phyloP scores from a whole-genome alignment of 1,139 yeast species.

The Pichia sp. region DNA sequence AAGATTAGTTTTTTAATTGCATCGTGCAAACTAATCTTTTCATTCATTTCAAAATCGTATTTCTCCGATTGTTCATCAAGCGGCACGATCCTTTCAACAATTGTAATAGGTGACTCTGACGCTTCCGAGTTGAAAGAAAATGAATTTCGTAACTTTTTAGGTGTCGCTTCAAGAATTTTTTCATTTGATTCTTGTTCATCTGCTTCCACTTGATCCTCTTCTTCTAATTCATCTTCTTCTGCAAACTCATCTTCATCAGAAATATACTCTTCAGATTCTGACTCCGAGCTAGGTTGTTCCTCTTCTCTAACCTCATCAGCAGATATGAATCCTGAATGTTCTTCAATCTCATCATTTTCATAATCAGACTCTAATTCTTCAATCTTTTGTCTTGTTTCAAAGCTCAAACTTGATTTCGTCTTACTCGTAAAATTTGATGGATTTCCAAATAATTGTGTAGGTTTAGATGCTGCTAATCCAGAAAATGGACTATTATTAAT shows the following conservation, averaged over 20 bases:
- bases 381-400: neutral
- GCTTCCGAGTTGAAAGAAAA: neutral
- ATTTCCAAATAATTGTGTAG: neutral
- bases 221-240: constrained; percentile 1
- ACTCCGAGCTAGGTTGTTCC: constrained; percentile 7
- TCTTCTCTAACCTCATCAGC: neutral
- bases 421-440: neutral
- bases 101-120: no score
- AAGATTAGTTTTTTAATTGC: constrained; percentile 5
- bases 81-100: neutral
- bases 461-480: neutral
- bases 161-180: neutral
- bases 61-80: constrained; percentile 6
- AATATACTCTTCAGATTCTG: constrained; percentile 1
- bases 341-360: constrained; percentile 4
- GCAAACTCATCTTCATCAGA: constrained; percentile 1
- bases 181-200: neutral
- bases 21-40: neutral
- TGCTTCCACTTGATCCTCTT: neutral
- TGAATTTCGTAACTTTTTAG: neutral
- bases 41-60: constrained; percentile 6
- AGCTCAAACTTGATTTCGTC: neutral
- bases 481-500: neutral
- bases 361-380: constrained; percentile 8
- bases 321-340: neutral